A percentile compares a stretch with the other conserved stretches of the same genome.
phyloP scores from a whole-genome alignment of 116 monocot species.

The Phalaenopsis hybrid region DNA sequence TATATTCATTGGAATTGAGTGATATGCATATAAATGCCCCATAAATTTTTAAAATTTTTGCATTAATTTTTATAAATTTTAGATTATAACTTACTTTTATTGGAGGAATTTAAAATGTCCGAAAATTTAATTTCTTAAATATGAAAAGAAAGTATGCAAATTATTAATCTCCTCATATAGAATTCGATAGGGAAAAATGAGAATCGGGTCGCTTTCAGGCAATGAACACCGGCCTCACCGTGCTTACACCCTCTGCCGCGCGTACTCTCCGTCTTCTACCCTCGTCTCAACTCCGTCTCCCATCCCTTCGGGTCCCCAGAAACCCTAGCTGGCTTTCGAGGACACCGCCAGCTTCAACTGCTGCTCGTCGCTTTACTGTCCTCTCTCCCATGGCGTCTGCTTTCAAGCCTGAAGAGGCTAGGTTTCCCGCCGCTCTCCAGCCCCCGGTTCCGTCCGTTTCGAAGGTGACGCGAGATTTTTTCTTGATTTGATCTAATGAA shows the following conservation, averaged over 20 bases:
- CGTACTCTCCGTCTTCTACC: constrained; percentile 15
- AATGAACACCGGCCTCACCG: constrained; percentile 17
- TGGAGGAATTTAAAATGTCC: no score
- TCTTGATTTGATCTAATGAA: constrained; percentile 27
- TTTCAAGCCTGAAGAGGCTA: constrained; percentile 55
- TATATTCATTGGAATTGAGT: no score
- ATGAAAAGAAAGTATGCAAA: no score
- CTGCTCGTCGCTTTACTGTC: constrained; percentile 6
- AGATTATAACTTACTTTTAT: no score
- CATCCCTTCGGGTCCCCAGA: background rate
- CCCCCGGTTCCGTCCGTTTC: constrained; percentile 43
- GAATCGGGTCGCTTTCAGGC: background rate
- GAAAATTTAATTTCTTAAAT: no score
- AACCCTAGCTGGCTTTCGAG: background rate
- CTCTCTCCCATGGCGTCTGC: constrained; percentile 35
- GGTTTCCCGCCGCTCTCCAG: constrained; percentile 57
- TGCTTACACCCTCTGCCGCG: constrained; percentile 15
- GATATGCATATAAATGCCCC: no score
- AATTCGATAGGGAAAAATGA: no score
- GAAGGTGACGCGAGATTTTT: constrained; percentile 30
- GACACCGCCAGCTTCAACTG: background rate
- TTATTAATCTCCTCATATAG: no score
- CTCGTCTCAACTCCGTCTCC: background rate
- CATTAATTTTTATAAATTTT: no score
- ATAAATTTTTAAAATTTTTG: no score